phyloP scores from a whole-genome alignment of 202 grass and related monocot genomes.

The Miscanthus sacchariflorus region DNA sequence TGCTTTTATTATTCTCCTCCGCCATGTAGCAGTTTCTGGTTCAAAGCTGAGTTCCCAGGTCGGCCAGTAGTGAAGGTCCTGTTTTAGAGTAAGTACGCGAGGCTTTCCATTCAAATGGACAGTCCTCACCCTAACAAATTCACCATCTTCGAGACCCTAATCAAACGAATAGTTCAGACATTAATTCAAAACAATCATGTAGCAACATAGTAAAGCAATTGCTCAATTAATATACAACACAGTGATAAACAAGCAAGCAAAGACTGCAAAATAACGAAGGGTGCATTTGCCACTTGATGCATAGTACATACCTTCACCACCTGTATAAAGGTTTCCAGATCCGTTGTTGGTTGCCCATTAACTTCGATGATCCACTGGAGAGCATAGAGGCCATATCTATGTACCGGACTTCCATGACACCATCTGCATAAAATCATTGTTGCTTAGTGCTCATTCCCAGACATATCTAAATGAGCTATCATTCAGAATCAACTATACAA shows the following conservation, averaged over 20 bases:
- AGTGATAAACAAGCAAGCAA: conserved; percentile 3
- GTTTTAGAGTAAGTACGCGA: conserved; percentile 90
- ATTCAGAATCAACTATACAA: conserved; percentile 4
- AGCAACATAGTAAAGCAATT: background rate
- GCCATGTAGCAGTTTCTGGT: conserved; percentile 86
- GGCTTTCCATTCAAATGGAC: conserved; percentile 98
- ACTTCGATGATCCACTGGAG: conserved; percentile 99
- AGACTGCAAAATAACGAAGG: background rate
- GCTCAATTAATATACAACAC: background rate
- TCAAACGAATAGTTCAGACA: background rate
- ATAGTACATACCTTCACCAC: conserved; percentile 75
- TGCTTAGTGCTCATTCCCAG: conserved; percentile 34
- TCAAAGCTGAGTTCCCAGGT: conserved; percentile 96
- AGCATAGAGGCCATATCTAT: conserved; percentile 99
- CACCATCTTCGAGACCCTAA: conserved; percentile 87
- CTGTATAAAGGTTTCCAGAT: conserved; percentile 87
- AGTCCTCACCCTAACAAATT: conserved; percentile 95
- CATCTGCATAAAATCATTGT: conserved; percentile 72
- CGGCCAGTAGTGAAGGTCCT: conserved; percentile 99
- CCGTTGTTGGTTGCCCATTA: conserved; percentile 84
- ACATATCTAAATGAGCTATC: conserved; percentile 15
- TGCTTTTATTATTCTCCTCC: conserved; percentile 82
- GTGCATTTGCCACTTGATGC: conserved; percentile 8
- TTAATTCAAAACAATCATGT: conserved; percentile 32
- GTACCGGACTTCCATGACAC: conserved; percentile 98